Conservation (phyloP, 202 grass and related monocot genomes). For the Schoenoplectus tabernaemontani region DNA sequence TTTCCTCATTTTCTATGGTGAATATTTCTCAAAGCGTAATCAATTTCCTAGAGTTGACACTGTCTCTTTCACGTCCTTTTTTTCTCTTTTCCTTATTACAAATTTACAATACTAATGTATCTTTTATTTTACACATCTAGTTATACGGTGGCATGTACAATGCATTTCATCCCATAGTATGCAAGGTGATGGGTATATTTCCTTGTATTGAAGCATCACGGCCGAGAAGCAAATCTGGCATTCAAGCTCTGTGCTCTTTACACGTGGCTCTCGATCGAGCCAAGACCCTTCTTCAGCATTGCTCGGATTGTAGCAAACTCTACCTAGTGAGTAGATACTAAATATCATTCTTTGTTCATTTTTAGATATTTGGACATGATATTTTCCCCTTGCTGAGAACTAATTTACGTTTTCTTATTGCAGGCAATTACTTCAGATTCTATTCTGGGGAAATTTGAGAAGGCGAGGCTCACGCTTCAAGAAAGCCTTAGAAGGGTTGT, state of each 20-base stretch:
- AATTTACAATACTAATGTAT: conserved; percentile 26
- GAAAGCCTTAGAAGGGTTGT: conserved; percentile 74
- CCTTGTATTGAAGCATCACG: conserved; percentile 82
- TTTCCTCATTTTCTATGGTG: conserved; percentile 18
- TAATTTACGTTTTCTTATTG: conserved; percentile 19
- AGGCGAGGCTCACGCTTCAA: conserved; percentile 57
- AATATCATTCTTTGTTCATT: neutral
- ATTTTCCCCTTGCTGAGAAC: conserved; percentile 9
- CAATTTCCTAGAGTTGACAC: neutral
- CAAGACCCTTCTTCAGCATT: conserved; percentile 87
- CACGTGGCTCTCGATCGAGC: conserved; percentile 89
- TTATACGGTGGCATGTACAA: conserved; percentile 73
- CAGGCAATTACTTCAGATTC: conserved; percentile 92
- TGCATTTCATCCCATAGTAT: conserved; percentile 54
- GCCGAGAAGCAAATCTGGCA: conserved; percentile 96
- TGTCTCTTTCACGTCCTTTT: neutral
- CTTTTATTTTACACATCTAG: conserved; percentile 30
- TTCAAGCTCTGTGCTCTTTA: conserved; percentile 79
- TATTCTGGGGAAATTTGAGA: conserved; percentile 89
- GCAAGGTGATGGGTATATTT: conserved; percentile 70
- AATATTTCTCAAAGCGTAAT: neutral
- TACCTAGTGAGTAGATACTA: conserved; percentile 61
- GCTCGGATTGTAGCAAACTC: conserved; percentile 84
- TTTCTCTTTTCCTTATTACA: neutral
- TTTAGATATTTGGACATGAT: neutral